Evolutionary conservation across 768 basidiomycete genomes (phyloP).

Genomic region (Rhodotorula taiwanensis): DNA sequence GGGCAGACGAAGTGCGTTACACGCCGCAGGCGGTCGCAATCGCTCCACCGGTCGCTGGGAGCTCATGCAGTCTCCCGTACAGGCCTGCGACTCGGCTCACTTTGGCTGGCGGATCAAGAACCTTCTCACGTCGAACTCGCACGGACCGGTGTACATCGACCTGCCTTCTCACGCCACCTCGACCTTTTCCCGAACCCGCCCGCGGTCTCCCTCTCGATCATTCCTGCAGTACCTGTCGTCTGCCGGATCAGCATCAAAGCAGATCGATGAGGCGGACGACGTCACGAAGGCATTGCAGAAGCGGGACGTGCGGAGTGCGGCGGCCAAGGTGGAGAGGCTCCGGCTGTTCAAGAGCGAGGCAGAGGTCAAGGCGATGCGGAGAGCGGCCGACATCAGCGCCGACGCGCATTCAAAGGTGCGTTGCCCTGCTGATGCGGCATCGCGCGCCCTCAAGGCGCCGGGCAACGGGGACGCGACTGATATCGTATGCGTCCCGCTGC

Average conservation of each 20-base stretch:
- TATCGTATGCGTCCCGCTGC: too few relatives aligned
- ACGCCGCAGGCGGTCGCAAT: too few relatives aligned
- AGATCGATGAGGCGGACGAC: conserved; percentile 48
- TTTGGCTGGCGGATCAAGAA: conserved; percentile 53
- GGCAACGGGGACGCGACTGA: too few relatives aligned
- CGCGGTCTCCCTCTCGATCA: conserved; percentile 39
- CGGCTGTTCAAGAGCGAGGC: conserved; percentile 69
- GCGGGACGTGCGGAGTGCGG: conserved; percentile 52
- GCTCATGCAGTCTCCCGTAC: conserved; percentile 13
- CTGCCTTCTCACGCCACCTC: conserved; percentile 44
- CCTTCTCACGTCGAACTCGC: conserved; percentile 33
- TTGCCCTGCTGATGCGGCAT: neutral
- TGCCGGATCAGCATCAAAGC: conserved; percentile 33
- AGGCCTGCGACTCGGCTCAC: conserved; percentile 46
- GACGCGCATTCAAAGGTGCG: conserved; percentile 73
- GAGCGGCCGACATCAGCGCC: conserved; percentile 79
- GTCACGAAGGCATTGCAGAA: conserved; percentile 50
- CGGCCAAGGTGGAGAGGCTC: conserved; percentile 62
- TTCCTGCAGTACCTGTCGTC: conserved; percentile 48
- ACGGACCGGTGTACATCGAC: conserved; percentile 51
- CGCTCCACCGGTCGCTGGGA: too few relatives aligned
- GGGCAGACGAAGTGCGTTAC: conserved; percentile 70
- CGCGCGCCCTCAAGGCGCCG: too few relatives aligned
- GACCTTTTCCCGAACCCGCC: conserved; percentile 21
- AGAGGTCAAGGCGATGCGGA: conserved; percentile 72